These are phyloP conservation scores for Cladosporium sp. DNA, from an alignment of 2,329 filamentous ascomycete species.

Conservation along the genomic window DNA sequence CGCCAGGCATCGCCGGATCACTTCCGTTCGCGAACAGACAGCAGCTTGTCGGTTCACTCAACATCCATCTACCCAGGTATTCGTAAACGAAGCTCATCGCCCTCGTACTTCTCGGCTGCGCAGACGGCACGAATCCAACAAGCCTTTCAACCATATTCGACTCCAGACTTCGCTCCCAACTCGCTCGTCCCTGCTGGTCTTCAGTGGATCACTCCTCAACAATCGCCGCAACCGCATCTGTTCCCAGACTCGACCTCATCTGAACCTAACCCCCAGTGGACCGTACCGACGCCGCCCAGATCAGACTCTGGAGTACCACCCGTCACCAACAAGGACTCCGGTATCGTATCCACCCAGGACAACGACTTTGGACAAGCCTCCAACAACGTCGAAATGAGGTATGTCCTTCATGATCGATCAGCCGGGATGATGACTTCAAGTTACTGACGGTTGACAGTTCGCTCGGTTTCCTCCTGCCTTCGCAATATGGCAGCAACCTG, in stretches of 20 bases:
- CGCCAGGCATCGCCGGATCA: conserved; percentile 7
- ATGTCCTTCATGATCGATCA: conserved; percentile 10
- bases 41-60: conserved; percentile 12
- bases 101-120: conserved; percentile 10
- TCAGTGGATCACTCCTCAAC: conserved; percentile 30
- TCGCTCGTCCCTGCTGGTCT: conserved; percentile 13
- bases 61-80: conserved; percentile 8
- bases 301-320: conserved; percentile 31
- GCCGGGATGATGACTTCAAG: neutral
- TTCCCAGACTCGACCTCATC: conserved; percentile 18
- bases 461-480: conserved; percentile 33
- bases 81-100: conserved; percentile 11
- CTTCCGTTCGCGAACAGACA: conserved; percentile 13
- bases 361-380: conserved; percentile 25
- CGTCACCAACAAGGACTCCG: conserved; percentile 26
- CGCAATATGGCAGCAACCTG: conserved; percentile 29
- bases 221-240: conserved; percentile 30
- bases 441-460: conserved; percentile 22
- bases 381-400: conserved; percentile 33
- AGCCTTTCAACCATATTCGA: conserved; percentile 3
- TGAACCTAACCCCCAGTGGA: conserved; percentile 29
- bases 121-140: conserved; percentile 12
- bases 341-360: conserved; percentile 18
- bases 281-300: conserved; percentile 30
- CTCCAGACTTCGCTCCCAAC: conserved; percentile 10